A percentile compares a stretch with the other conserved stretches of the same genome.
Evolutionary conservation across 2,329 filamentous ascomycete species (phyloP).

Genomic region (Ceratocystis alfenasii): DNA sequence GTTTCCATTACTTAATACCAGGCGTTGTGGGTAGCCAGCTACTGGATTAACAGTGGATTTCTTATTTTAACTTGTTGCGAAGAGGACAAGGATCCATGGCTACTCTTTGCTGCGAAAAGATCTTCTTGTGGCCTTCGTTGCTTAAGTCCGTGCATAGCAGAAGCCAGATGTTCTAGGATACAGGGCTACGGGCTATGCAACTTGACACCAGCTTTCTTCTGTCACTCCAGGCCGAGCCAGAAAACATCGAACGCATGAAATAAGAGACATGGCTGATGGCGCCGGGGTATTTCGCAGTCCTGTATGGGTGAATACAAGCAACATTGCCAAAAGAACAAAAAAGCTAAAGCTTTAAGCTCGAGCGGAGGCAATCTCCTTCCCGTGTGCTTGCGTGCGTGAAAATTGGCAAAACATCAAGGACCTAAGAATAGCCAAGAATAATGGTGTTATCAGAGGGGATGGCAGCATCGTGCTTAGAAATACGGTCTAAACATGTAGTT

Average conservation of each 20-base stretch:
- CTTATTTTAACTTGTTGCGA: not conserved
- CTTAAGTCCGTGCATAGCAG: not conserved
- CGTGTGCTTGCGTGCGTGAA: not conserved
- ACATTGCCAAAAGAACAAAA: not conserved
- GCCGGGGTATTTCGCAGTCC: not conserved
- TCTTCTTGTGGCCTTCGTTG: conserved; percentile 1
- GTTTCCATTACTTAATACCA: conserved; percentile 9
- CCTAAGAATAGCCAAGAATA: not conserved
- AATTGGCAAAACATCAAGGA: not conserved
- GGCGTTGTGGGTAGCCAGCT: not conserved
- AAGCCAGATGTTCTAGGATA: conserved; percentile 6
- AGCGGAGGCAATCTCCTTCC: not conserved
- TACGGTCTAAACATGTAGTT: not conserved
- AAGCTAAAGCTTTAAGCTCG: not conserved
- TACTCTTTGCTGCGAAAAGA: not conserved
- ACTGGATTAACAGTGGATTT: not conserved
- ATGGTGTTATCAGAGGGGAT: not conserved
- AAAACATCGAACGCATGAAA: not conserved
- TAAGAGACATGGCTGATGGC: not conserved
- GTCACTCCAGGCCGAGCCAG: too few species aligned
- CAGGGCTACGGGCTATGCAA: not conserved
- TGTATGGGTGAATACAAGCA: not conserved
- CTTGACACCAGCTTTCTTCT: not conserved
- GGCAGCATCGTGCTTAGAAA: not conserved
- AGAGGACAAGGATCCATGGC: not conserved